A percentile compares a stretch with the other conserved stretches of the same genome.
phyloP scores from a whole-genome alignment of 75 land plant genomes.

The Larix kaempferi region DNA sequence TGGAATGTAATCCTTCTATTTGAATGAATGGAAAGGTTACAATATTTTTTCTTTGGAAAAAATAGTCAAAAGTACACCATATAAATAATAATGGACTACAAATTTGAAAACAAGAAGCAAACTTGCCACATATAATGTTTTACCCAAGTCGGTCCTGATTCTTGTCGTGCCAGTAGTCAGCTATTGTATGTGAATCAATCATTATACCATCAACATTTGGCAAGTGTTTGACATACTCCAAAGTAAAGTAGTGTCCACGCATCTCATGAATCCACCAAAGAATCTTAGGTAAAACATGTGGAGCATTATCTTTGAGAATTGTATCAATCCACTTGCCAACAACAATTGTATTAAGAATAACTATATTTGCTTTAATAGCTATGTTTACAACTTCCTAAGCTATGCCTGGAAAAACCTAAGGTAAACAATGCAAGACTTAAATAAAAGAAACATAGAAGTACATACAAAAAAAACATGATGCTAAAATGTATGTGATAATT shows the following conservation, averaged over 20 bases:
- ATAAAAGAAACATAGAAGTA: not conserved
- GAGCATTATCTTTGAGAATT: slow-evolving; percentile 45
- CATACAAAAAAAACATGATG: not conserved
- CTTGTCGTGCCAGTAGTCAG: slow-evolving; percentile 80
- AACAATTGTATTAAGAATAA: slow-evolving; percentile 88
- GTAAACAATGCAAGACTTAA: not conserved
- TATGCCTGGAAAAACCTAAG: slow-evolving; percentile 60
- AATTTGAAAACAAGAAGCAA: not conserved
- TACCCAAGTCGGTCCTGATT: slow-evolving; percentile 72
- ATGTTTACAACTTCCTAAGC: slow-evolving; percentile 52
- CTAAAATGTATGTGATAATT: not conserved
- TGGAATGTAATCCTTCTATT: too few relatives aligned
- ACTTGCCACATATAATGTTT: slow-evolving; percentile 4
- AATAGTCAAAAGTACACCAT: not conserved
- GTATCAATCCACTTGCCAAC: slow-evolving; percentile 94
- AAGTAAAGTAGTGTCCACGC: slow-evolving; percentile 87
- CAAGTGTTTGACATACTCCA: slow-evolving; percentile 82
- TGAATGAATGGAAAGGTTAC: too few relatives aligned
- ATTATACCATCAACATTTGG: slow-evolving; percentile 81
- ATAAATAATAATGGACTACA: not conserved
- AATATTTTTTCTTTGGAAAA: too few relatives aligned
- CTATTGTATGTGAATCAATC: slow-evolving; percentile 88
- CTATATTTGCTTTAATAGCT: slow-evolving; percentile 67
- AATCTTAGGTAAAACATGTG: slow-evolving; percentile 66
- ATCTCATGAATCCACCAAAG: slow-evolving; percentile 99